Evolutionary conservation across 2,329 filamentous ascomycete species (phyloP).

Genomic region (Shiraia bambusicola): DNA sequence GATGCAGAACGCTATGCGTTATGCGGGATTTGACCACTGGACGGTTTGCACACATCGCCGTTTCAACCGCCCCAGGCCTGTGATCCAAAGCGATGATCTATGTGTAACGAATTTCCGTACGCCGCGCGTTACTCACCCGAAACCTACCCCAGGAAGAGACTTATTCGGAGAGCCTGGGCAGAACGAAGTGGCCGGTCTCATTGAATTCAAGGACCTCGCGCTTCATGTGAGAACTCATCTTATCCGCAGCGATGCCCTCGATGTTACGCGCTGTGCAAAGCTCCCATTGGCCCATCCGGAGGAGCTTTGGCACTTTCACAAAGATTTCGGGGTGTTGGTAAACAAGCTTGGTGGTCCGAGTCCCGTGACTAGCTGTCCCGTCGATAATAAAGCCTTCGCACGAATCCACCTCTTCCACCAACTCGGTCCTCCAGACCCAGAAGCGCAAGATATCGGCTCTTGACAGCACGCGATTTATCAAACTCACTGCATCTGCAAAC

Average conservation of each 20-base stretch:
- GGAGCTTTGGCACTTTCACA: slow-evolving; percentile 29
- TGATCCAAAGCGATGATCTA: slow-evolving; percentile 11
- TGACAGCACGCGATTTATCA: too few species aligned
- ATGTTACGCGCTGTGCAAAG: slow-evolving; percentile 30
- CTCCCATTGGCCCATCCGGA: slow-evolving; percentile 21
- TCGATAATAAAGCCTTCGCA: slow-evolving; percentile 18
- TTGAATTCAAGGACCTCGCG: slow-evolving; percentile 28
- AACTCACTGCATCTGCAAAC: too few species aligned
- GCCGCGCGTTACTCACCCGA: slow-evolving; percentile 19
- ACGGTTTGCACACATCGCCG: slow-evolving; percentile 11
- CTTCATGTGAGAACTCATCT: slow-evolving; percentile 25
- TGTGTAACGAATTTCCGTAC: slow-evolving; percentile 22
- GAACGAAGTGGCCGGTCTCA: slow-evolving; percentile 4
- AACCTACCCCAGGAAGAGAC: background rate
- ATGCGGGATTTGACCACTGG: slow-evolving; percentile 15
- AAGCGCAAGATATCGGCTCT: background rate
- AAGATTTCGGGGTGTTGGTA: slow-evolving; percentile 22
- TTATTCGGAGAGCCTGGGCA: slow-evolving; percentile 1
- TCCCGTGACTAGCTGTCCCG: slow-evolving; percentile 16
- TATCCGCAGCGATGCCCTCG: slow-evolving; percentile 26
- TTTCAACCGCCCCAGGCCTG: slow-evolving; percentile 1
- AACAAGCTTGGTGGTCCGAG: slow-evolving; percentile 19
- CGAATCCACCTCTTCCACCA: slow-evolving; percentile 1
- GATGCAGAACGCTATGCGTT: slow-evolving; percentile 25
- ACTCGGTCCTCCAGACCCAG: background rate